Percentiles rank a stretch among this genome's conserved stretches.
Evolutionary conservation across 371 early-diverging fungal species (phyloP).

Genomic region (Nematocida parisii): DNA sequence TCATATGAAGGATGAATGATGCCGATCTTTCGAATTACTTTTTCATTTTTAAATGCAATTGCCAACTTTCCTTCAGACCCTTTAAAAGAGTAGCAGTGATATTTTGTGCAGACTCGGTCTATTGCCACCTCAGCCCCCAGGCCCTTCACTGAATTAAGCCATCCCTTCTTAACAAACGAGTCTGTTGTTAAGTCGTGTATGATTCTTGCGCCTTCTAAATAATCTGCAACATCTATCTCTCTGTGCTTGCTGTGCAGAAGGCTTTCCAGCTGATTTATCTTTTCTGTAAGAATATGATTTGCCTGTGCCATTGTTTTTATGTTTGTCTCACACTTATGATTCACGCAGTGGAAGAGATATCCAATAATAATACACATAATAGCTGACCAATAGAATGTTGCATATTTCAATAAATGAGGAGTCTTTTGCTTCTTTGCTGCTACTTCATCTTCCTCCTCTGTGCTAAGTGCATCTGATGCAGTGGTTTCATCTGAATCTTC

Average conservation of each 20-base stretch:
- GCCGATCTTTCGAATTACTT: conserved; percentile 56
- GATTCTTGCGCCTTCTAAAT: conserved; percentile 51
- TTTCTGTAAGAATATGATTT: neutral
- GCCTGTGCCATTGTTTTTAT: neutral
- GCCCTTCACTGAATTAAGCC: neutral
- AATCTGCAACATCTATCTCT: conserved; percentile 52
- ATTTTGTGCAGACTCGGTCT: conserved; percentile 30
- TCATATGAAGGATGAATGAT: conserved; percentile 62
- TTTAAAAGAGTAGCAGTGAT: conserved; percentile 59
- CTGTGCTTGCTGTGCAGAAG: conserved; percentile 31
- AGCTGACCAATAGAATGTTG: neutral
- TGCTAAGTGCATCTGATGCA: neutral
- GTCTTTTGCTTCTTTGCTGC: neutral
- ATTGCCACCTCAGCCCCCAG: conserved; percentile 47
- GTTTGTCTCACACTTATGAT: neutral
- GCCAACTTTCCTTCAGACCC: conserved; percentile 36
- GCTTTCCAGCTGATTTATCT: conserved; percentile 16
- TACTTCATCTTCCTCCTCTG: neutral
- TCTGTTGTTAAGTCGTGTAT: conserved; percentile 47
- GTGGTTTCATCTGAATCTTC: neutral
- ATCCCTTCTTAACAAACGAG: conserved; percentile 6
- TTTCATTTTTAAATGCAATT: conserved; percentile 57
- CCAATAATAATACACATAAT: neutral
- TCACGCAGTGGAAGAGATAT: conserved; percentile 11
- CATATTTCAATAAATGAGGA: neutral